Percentiles rank a stretch among this genome's conserved stretches.
These are phyloP conservation scores for Gloeopeniophorella convolvens DNA, from an alignment of 768 basidiomycete genomes.

Conservation along the genomic window DNA sequence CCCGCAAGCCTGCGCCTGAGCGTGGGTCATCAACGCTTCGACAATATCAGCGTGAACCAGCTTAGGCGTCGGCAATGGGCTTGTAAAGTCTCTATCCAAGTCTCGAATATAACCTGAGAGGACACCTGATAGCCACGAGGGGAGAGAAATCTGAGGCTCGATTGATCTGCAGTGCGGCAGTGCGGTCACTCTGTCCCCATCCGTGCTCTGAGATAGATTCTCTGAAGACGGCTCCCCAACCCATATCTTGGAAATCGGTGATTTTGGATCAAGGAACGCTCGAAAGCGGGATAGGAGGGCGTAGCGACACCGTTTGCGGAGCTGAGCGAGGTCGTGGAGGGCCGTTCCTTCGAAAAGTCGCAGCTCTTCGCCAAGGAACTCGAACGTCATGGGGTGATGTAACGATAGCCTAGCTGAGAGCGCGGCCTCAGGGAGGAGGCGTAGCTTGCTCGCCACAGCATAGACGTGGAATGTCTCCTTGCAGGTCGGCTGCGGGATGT, in stretches of 20 bases:
- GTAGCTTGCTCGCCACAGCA: conserved; percentile 8
- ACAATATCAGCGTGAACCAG: too few relatives aligned
- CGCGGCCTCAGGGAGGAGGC: not conserved
- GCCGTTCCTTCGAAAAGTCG: not conserved
- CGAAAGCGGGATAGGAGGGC: not conserved
- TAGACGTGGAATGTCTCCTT: conserved; percentile 8
- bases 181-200: too few relatives aligned
- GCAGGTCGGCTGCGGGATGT: not conserved
- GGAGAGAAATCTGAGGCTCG: too few relatives aligned
- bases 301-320: not conserved
- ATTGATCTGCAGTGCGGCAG: too few relatives aligned
- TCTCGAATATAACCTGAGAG: too few relatives aligned
- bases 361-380: not conserved
- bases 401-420: not conserved
- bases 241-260: not conserved
- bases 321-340: not conserved
- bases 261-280: not conserved
- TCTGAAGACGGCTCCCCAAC: too few relatives aligned
- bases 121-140: too few relatives aligned
- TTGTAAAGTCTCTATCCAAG: too few relatives aligned
- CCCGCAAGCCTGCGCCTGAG: too few relatives aligned
- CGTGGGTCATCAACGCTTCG: too few relatives aligned
- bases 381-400: not conserved
- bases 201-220: too few relatives aligned
- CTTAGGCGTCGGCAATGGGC: too few relatives aligned